Percentiles rank a stretch among this genome's conserved stretches.
phyloP scores from a whole-genome alignment of 2,329 filamentous ascomycete genomes.

The Elsinoe fawcettii region DNA sequence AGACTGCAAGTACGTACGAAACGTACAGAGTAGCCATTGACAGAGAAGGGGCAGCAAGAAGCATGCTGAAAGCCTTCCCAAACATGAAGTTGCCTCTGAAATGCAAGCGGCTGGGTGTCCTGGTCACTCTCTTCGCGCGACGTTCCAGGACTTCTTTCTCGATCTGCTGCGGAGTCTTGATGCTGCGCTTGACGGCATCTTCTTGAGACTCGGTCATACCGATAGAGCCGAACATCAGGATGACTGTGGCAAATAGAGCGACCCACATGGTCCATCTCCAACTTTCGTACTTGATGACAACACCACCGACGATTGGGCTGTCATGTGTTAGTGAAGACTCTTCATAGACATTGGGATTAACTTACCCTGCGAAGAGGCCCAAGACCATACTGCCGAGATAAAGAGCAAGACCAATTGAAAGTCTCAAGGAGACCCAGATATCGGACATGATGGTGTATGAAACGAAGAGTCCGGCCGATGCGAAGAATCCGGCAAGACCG shows the following conservation, averaged over 20 bases:
- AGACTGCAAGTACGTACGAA: constrained; percentile 21
- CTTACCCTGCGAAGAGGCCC: constrained; percentile 11
- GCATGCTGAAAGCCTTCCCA: constrained; percentile 22
- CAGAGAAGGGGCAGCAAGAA: constrained; percentile 27
- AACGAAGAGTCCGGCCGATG: constrained; percentile 29
- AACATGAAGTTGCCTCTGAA: constrained; percentile 24
- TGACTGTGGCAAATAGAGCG: constrained; percentile 31
- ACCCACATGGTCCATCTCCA: constrained; percentile 37
- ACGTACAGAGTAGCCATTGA: constrained; percentile 17
- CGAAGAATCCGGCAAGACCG: constrained; percentile 36
- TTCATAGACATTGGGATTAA: neutral
- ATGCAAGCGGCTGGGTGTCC: constrained; percentile 16
- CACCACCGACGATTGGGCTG: constrained; percentile 34
- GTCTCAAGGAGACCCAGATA: constrained; percentile 27
- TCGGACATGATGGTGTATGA: constrained; percentile 32
- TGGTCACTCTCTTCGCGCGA: constrained; percentile 6
- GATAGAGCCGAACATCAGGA: constrained; percentile 30
- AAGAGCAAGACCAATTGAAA: constrained; percentile 24
- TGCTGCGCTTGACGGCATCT: constrained; percentile 28
- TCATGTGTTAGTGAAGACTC: constrained; percentile 14
- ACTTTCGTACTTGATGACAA: constrained; percentile 29
- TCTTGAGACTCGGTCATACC: constrained; percentile 49
- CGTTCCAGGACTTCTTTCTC: constrained; percentile 11
- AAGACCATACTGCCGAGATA: constrained; percentile 26
- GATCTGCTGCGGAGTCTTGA: constrained; percentile 25